phyloP scores from a whole-genome alignment of 208 protist species.

The Leishmania tarentolae region DNA sequence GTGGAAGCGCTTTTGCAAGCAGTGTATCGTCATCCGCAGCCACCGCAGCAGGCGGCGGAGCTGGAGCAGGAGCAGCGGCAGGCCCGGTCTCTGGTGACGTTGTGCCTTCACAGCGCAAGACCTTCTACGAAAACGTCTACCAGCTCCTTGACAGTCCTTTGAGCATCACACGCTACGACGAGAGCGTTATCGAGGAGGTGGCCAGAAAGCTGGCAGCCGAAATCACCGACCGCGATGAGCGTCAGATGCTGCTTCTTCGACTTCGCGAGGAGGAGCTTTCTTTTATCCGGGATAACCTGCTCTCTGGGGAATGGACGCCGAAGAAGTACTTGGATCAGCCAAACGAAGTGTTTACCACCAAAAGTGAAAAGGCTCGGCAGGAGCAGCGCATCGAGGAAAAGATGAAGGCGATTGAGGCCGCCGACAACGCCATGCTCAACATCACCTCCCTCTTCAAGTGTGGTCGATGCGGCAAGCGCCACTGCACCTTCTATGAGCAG shows the following conservation, averaged over 20 bases:
- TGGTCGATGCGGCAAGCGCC: slow-evolving; percentile 74
- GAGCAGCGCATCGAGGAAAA: slow-evolving; percentile 81
- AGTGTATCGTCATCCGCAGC: slow-evolving; percentile 13
- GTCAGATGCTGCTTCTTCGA: slow-evolving; percentile 82
- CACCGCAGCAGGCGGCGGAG: slow-evolving; percentile 1
- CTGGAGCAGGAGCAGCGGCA: slow-evolving; percentile 6
- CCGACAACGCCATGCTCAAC: slow-evolving; percentile 46
- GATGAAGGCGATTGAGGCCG: slow-evolving; percentile 86
- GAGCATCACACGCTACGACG: slow-evolving; percentile 37
- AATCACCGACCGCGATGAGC: slow-evolving; percentile 80
- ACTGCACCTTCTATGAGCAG: slow-evolving; percentile 93
- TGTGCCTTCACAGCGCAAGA: slow-evolving; percentile 7
- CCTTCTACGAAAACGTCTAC: slow-evolving; percentile 52
- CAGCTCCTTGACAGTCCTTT: slow-evolving; percentile 60
- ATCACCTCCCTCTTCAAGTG: slow-evolving; percentile 78
- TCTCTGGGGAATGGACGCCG: slow-evolving; percentile 87
- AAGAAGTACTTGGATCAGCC: slow-evolving; percentile 90
- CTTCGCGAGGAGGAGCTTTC: slow-evolving; percentile 75
- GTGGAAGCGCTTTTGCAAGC: slow-evolving; percentile 19
- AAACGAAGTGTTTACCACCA: slow-evolving; percentile 94
- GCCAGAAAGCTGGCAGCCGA: slow-evolving; percentile 46
- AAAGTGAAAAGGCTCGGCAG: slow-evolving; percentile 89
- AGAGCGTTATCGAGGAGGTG: slow-evolving; percentile 46
- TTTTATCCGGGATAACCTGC: slow-evolving; percentile 89
- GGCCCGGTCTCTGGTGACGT: background rate